Base-by-base conservation (phyloP, 805 yeast species). In the Yamadazyma endophytica region DNA sequence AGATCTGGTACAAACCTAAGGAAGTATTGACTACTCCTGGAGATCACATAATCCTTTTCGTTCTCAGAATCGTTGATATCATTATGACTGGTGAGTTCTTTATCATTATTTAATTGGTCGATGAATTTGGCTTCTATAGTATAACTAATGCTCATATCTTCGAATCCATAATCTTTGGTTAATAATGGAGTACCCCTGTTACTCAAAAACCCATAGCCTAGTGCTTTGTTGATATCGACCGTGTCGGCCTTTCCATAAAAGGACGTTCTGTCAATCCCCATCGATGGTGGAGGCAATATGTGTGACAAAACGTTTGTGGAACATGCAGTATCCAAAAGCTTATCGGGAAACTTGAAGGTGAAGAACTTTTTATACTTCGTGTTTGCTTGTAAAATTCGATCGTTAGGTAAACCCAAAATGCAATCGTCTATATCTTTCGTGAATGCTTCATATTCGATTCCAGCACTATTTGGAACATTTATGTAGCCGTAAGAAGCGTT, bases 201-300 rank as follows among this genome's bases (percentile, higher is more conserved):
- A n/a, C 61, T 59, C 9, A 69, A 43, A 37, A 72, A 68, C 6
- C 81, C 83, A 48, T 77, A 78, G 0, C 83, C 82, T 18, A 75
- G 51, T 0, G 63, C 55, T 24, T 63, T 59, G 33, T 63, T 61
- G 26, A 64, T 33, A 23, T 48, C 59, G 12, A 66, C 55, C 1
- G 48, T 36, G 19, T 54, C 58, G 3, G 65, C 67, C 25, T 59
- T 42, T 19, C 54, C 58, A 31, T 45, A 39, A 25, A 64, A 64
- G 15, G 67, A 50, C 1, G 68, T 59, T 9, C 44, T 35, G 34
- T 66, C 73, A 4, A 64, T 38, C 1, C 73, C 73, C 39, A 61
- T 41, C 4, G 68, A 53, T 4, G 73, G 71, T 3, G 73, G 71
- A 0, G 71, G 68, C 35, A 62, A 46, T 6, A 56, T 43, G 40